These are phyloP conservation scores for Eucalyptus pauciflora DNA, from an alignment of 345 rosid species.

Conservation along the genomic window DNA sequence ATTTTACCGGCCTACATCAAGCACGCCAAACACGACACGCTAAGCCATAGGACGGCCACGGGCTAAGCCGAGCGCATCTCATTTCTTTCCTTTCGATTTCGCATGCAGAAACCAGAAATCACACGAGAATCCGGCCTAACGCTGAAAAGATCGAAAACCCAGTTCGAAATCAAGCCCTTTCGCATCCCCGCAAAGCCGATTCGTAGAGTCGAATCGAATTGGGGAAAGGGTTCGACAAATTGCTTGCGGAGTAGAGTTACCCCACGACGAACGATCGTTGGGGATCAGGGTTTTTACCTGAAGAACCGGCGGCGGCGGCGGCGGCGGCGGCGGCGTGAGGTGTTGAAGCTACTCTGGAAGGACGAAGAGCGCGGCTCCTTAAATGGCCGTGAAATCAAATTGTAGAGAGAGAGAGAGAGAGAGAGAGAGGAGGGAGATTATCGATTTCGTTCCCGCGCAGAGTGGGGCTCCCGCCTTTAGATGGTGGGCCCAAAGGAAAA, in stretches of 20 bases:
- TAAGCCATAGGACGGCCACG: neutral
- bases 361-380: neutral
- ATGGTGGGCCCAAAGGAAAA: neutral
- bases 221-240: neutral
- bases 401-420: neutral
- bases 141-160: neutral
- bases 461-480: neutral
- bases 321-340: neutral
- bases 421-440: neutral
- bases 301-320: neutral
- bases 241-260: neutral
- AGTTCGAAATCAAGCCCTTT: neutral
- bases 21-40: neutral
- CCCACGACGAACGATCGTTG: neutral
- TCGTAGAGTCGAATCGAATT: neutral
- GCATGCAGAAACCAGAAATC: neutral
- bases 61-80: neutral
- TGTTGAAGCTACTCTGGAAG: neutral
- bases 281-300: neutral
- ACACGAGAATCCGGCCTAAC: neutral
- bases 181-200: neutral
- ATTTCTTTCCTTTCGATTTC: neutral
- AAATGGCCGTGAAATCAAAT: neutral
- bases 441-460: neutral
- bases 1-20: neutral